phyloP scores from a whole-genome alignment of 192 early-diverging fungal genomes.

The Spinellus fusiger region DNA sequence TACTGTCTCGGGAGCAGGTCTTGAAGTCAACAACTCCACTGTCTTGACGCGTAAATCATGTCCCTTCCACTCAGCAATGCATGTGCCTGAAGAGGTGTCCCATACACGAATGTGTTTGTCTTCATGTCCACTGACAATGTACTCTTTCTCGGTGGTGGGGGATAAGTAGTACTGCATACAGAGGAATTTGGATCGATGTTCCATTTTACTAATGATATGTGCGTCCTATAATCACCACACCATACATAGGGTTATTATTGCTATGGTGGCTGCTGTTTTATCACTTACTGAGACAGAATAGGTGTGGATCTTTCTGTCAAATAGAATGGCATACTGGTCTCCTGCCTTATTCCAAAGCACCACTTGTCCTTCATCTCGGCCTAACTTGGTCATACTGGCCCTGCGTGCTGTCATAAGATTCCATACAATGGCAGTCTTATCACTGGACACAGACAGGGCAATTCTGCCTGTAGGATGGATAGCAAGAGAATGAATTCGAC shows the following conservation, averaged over 20 bases:
- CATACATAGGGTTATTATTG: background rate
- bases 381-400: conserved; percentile 48
- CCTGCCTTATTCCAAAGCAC: conserved; percentile 52
- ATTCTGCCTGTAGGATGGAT: conserved; percentile 96
- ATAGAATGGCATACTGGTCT: conserved; percentile 53
- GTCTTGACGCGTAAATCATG: conserved; percentile 45
- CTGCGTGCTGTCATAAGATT: conserved; percentile 70
- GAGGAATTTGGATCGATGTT: conserved; percentile 30
- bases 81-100: conserved; percentile 37
- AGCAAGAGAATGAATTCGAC: conserved; percentile 70
- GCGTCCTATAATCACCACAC: conserved; percentile 27
- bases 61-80: conserved; percentile 34
- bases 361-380: conserved; percentile 44
- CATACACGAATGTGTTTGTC: conserved; percentile 54
- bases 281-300: conserved; percentile 54
- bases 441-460: conserved; percentile 74
- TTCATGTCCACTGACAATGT: conserved; percentile 52
- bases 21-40: conserved; percentile 23
- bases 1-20: conserved; percentile 1
- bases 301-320: conserved; percentile 44
- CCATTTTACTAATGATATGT: conserved; percentile 14
- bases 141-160: conserved; percentile 35
- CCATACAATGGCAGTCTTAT: conserved; percentile 69
- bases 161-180: conserved; percentile 34
- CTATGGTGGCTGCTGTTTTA: background rate